Base-by-base conservation (phyloP, 768 basidiomycete genomes). In the Lactifluus subvellereus region DNA sequence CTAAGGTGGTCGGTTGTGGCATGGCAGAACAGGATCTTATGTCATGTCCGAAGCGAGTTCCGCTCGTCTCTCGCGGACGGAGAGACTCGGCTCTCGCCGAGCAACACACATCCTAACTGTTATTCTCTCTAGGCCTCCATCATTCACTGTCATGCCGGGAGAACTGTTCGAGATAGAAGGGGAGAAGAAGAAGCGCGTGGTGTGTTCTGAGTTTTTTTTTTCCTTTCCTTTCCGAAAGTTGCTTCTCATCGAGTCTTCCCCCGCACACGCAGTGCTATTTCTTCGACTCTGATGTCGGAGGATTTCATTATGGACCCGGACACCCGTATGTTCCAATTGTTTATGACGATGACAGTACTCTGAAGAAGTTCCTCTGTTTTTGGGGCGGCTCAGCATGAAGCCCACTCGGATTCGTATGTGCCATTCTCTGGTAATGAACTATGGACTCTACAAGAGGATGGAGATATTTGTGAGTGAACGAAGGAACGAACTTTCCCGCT, bases 341-440 rank as follows among this genome's bases (percentile, higher is more conserved):
- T 5, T 22, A 22, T 59, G 13, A 22, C 38, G 11, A 50, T 37
- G 18, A 20, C n/a, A n/a, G 48, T 57, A 50, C 53, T 60, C 14
- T 59, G 66, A 68, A 66, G 69, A 54, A 35, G 11, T 33, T 18
- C 16, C 33, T 43, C 49, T 40, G n/a, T 55, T 64, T n/a, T 70
- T 42, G 50, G 18, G 42, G 11, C 13, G 50, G 20, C 37, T 49
- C 38, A 94, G 91, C 40, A 97, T 97, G 94, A 96, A 97, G 72
- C 96, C 96, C 6, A 98, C 96, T 22, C 84, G 97, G 40, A 97
- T 98, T 79, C 87, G 96, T 69, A 99, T 99, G 97, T 98, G 95
- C 73, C 97, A 99, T 77, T 95, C 95, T 11, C 81, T 99, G 57
- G 97, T 99, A 60, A 99, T 99, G 97, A 99, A 98, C 76, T 98